These are phyloP conservation scores for Lodderomyces theae DNA, from an alignment of 1,139 yeast species.

Conservation along the genomic window DNA sequence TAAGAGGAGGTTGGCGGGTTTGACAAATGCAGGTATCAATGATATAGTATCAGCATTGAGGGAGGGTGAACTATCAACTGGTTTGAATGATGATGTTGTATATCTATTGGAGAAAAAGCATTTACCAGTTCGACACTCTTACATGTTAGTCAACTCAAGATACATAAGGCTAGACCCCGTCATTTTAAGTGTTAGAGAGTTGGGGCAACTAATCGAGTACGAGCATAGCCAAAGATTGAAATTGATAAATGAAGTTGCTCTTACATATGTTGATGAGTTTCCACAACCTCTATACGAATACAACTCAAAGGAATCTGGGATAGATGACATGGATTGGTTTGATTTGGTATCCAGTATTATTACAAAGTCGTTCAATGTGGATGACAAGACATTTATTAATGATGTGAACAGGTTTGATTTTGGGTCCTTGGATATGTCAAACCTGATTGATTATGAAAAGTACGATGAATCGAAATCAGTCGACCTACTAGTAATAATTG, in stretches of 20 bases:
- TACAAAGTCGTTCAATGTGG: conserved; percentile 45
- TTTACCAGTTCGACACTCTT: conserved; percentile 36
- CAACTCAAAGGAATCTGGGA: conserved; percentile 12
- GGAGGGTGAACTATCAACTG: conserved; percentile 5
- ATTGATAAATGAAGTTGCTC: conserved; percentile 28
- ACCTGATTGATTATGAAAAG: conserved; percentile 31
- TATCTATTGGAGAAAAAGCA: conserved; percentile 20
- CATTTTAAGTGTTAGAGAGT: conserved; percentile 18
- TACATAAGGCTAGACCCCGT: conserved; percentile 31
- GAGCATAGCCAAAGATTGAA: conserved; percentile 37
- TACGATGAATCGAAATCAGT: conserved; percentile 26
- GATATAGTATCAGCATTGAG: conserved; percentile 13
- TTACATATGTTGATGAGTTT: conserved; percentile 31
- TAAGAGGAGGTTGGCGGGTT: conserved; percentile 11
- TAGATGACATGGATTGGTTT: conserved; percentile 39
- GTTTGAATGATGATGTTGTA: background rate
- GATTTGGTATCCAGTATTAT: conserved; percentile 44
- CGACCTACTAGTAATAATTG: conserved; percentile 58
- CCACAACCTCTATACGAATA: conserved; percentile 22
- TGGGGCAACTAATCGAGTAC: conserved; percentile 30
- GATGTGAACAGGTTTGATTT: conserved; percentile 49
- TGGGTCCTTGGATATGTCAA: conserved; percentile 30
- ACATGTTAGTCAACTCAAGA: conserved; percentile 41
- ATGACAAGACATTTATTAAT: conserved; percentile 30
- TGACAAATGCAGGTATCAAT: conserved; percentile 18